phyloP scores from a whole-genome alignment of 2,329 filamentous ascomycete genomes.

The Phialophora chinensis region DNA sequence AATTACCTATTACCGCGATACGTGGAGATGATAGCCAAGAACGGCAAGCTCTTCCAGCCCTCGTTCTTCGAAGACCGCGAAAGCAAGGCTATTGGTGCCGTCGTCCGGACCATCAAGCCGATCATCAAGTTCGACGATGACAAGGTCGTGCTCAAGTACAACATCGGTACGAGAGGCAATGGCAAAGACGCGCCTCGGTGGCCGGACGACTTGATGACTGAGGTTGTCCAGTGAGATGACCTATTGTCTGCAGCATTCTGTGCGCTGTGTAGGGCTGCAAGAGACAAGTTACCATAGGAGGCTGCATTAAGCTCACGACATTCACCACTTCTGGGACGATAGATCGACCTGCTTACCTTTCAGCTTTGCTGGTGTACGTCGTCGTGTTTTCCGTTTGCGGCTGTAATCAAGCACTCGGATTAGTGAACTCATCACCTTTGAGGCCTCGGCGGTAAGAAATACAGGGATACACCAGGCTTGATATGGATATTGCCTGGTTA shows the following conservation, averaged over 20 bases:
- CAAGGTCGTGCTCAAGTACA: constrained; percentile 52
- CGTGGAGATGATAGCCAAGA: constrained; percentile 49
- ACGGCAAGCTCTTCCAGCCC: constrained; percentile 54
- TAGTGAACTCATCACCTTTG: not conserved
- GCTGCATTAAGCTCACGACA: not conserved
- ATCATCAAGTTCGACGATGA: constrained; percentile 50
- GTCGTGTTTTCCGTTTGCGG: not conserved
- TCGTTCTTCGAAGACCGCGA: constrained; percentile 57
- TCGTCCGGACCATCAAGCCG: constrained; percentile 53
- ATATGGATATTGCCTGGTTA: not conserved
- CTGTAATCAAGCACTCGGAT: not conserved
- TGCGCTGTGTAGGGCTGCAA: not conserved
- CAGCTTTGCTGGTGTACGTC: not conserved
- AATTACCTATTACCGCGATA: constrained; percentile 49
- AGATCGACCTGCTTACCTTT: not conserved
- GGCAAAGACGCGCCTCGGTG: constrained; percentile 57
- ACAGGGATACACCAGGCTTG: not conserved
- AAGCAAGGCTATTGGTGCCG: constrained; percentile 47
- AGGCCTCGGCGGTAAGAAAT: not conserved
- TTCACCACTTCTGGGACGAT: not conserved
- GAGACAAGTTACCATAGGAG: not conserved
- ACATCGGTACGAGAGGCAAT: constrained; percentile 59
- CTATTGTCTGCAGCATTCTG: not conserved
- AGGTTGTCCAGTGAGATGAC: constrained; percentile 30
- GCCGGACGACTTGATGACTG: constrained; percentile 49